Evolutionary conservation across 805 yeast species (phyloP).

Genomic region (Suhomyces sp.): DNA sequence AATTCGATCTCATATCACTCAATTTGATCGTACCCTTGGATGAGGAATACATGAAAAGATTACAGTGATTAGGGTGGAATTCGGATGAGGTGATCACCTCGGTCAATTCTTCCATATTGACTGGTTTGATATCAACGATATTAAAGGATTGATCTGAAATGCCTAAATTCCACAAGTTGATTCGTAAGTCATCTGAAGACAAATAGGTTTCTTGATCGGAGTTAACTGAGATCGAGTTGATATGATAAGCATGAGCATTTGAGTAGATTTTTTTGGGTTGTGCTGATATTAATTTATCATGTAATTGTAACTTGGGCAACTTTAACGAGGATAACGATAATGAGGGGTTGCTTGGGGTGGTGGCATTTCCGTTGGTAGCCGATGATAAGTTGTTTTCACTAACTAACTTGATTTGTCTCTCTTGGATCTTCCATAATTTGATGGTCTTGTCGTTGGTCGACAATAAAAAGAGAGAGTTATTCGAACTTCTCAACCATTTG

Average conservation of each 20-base stretch:
- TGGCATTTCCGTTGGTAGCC: constrained; percentile 15
- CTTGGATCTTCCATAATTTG: constrained; percentile 94
- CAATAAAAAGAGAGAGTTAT: constrained; percentile 84
- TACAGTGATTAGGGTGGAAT: constrained; percentile 92
- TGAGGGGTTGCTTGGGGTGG: constrained; percentile 18
- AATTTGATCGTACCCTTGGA: constrained; percentile 94
- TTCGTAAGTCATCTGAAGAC: constrained; percentile 89
- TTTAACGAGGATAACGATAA: constrained; percentile 48
- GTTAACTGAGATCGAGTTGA: constrained; percentile 91
- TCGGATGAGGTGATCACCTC: constrained; percentile 97
- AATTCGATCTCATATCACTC: constrained; percentile 94
- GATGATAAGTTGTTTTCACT: constrained; percentile 73
- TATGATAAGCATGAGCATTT: constrained; percentile 98
- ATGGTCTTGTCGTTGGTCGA: constrained; percentile 98
- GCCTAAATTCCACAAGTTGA: constrained; percentile 92
- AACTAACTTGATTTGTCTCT: constrained; percentile 87
- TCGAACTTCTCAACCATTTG: constrained; percentile 89
- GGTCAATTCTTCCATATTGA: constrained; percentile 97
- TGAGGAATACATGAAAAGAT: constrained; percentile 90
- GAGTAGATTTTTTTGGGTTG: constrained; percentile 88
- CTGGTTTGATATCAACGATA: constrained; percentile 96
- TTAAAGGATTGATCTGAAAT: constrained; percentile 94
- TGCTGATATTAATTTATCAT: constrained; percentile 93
- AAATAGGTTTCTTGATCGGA: constrained; percentile 95
- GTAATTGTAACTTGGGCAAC: constrained; percentile 86